Evolutionary conservation across 1,284 basidiomycete species (phyloP), one percentile per base, ranked within the genome.

Genomic region (Boletus semigastroideus): DNA sequence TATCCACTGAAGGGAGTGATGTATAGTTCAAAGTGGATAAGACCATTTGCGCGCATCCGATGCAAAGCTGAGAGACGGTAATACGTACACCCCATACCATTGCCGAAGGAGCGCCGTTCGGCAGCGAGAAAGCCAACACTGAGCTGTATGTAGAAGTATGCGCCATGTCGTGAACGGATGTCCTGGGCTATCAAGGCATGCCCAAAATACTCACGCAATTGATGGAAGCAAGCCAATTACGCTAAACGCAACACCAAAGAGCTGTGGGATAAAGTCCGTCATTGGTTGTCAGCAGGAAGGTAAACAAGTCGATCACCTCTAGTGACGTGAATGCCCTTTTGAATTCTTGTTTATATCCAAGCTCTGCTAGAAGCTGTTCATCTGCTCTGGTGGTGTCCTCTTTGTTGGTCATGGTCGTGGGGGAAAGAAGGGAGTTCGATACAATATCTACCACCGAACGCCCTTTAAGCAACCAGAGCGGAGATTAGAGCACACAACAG

Each of bases 221-320:
- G 74, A 74, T 4, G 76, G 73, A 3, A 78, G 58, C 12, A 78
- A 56, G 20, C 77, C 76, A 50, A 76, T 72, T 48, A 72, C 66
- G 46, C 68, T 70, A 53, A 75, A 72, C 7, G 63, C 64, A 12
- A 73, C 49, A 8, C 72, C 72, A 50, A 74, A 73, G 10, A 68
- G 58, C 62, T 39, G 25, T 25, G 14, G 38, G 6, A 39, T 12
- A 22, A 39, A 22, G 4, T 20, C 19, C 14, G 14, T 22, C 13
- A 25, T 25, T 7, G 25, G 25, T 25, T 7, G 8, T 7, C 25
- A 25, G 25, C 25, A 7, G 5, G 25, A 25, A 25, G 22, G 22
- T 4, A 22, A 22, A 22, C 22, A 22, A 22, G 25, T 25, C 25
- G 25, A 25, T 39, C 20, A 39, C 38, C 13, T 39, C 38, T 14